Conservation (phyloP, 2,329 filamentous ascomycete species). For the Orbilia ellipsospora region DNA sequence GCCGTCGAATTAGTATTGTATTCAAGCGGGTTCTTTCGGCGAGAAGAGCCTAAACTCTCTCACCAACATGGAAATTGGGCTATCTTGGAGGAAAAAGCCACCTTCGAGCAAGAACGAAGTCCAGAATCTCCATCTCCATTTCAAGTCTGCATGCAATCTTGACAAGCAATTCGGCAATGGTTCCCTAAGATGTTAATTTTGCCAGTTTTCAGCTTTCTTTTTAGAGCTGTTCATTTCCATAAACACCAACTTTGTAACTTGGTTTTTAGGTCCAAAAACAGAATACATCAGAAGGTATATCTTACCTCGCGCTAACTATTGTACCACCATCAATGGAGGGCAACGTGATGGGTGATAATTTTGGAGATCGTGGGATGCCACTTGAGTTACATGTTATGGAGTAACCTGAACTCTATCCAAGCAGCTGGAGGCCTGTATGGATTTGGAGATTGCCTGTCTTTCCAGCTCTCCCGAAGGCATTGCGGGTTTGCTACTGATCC, state of each 20-base stretch:
- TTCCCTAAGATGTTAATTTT: not conserved
- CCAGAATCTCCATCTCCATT: slow-evolving; percentile 36
- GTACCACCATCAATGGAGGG: slow-evolving; percentile 27
- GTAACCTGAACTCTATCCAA: slow-evolving; percentile 28
- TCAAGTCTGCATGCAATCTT: not conserved
- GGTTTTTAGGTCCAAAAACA: too few species aligned
- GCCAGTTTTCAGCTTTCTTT: not conserved
- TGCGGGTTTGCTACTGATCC: slow-evolving; percentile 18
- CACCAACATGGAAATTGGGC: slow-evolving; percentile 25
- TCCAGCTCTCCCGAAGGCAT: not conserved
- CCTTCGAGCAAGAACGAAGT: slow-evolving; percentile 5
- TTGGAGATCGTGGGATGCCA: slow-evolving; percentile 30
- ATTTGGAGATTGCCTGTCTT: too few species aligned
- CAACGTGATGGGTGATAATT: slow-evolving; percentile 26
- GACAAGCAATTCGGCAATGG: slow-evolving; percentile 10
- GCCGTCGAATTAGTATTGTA: slow-evolving; percentile 32
- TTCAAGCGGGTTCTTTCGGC: slow-evolving; percentile 32
- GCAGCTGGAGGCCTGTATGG: slow-evolving; percentile 6
- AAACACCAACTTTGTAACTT: too few species aligned
- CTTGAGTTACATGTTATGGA: slow-evolving; percentile 18
- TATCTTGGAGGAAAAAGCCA: slow-evolving; percentile 18
- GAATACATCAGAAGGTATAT: slow-evolving; percentile 1
- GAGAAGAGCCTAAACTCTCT: slow-evolving; percentile 7
- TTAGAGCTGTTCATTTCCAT: not conserved
- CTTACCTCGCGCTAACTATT: slow-evolving; percentile 11